Evolutionary conservation across 1,284 basidiomycete genomes (phyloP).

Genomic region (Moesziomyces globuligerus): DNA sequence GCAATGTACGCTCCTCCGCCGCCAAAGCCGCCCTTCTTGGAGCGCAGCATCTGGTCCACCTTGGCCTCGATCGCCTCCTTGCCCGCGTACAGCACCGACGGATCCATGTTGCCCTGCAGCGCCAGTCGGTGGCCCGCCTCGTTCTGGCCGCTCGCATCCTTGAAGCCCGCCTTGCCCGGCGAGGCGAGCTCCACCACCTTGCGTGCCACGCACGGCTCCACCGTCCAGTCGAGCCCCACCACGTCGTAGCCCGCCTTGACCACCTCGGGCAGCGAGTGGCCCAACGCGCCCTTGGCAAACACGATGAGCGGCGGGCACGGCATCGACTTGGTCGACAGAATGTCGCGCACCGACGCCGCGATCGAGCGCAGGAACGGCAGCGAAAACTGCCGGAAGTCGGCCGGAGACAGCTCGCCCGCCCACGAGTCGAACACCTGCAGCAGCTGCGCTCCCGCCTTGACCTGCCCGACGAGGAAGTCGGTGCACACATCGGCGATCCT

Average conservation of each 20-base stretch:
- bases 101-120: slow-evolving; percentile 94
- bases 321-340: slow-evolving; percentile 56
- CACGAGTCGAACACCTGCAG: slow-evolving; percentile 67
- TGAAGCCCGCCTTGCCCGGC: slow-evolving; percentile 48
- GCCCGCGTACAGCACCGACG: slow-evolving; percentile 83
- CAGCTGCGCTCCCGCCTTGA: slow-evolving; percentile 64
- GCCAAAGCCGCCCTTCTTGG: slow-evolving; percentile 74
- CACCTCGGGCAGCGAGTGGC: slow-evolving; percentile 64
- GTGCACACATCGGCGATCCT: slow-evolving; percentile 63
- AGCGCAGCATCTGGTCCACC: slow-evolving; percentile 80
- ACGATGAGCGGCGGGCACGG: slow-evolving; percentile 62
- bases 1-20: slow-evolving; percentile 75
- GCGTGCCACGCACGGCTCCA: slow-evolving; percentile 63
- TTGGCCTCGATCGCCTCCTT: slow-evolving; percentile 83
- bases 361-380: slow-evolving; percentile 64
- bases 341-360: slow-evolving; percentile 59
- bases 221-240: slow-evolving; percentile 63
- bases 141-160: slow-evolving; percentile 48
- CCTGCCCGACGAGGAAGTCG: slow-evolving; percentile 65
- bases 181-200: slow-evolving; percentile 55
- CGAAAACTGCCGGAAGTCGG: slow-evolving; percentile 64
- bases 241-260: slow-evolving; percentile 66
- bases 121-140: slow-evolving; percentile 72
- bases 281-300: slow-evolving; percentile 64
- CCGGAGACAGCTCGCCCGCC: slow-evolving; percentile 67